These are phyloP conservation scores for Phytophthora idaei DNA, from an alignment of 352 stramenopile species.

Conservation along the genomic window DNA sequence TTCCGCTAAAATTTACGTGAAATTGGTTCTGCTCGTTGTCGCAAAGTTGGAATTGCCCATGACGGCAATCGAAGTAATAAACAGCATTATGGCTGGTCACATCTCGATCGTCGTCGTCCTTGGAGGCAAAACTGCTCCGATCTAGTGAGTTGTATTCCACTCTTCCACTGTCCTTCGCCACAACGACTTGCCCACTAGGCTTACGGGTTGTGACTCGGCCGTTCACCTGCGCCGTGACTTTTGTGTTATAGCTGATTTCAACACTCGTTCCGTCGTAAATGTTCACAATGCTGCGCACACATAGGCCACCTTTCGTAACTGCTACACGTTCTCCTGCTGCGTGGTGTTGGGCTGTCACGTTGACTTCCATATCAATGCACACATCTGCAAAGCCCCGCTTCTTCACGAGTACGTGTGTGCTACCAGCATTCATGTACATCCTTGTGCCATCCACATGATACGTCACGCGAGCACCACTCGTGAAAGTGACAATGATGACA, in stretches of 20 bases:
- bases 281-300: slow-evolving; percentile 55
- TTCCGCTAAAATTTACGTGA: slow-evolving; percentile 40
- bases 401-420: slow-evolving; percentile 60
- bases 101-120: slow-evolving; percentile 67
- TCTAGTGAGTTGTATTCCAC: slow-evolving; percentile 53
- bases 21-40: slow-evolving; percentile 82
- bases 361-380: slow-evolving; percentile 74
- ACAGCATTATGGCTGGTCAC: slow-evolving; percentile 63
- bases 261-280: slow-evolving; percentile 63
- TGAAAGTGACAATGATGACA: slow-evolving; percentile 68
- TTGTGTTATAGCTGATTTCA: slow-evolving; percentile 77
- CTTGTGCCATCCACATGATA: slow-evolving; percentile 74
- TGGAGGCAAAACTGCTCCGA: slow-evolving; percentile 2
- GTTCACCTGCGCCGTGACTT: slow-evolving; percentile 78
- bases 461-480: slow-evolving; percentile 55
- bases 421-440: slow-evolving; percentile 55
- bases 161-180: slow-evolving; percentile 75
- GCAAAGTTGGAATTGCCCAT: slow-evolving; percentile 57
- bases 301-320: slow-evolving; percentile 74
- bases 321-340: slow-evolving; percentile 60
- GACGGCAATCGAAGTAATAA: slow-evolving; percentile 77
- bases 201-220: slow-evolving; percentile 60
- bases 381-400: slow-evolving; percentile 65
- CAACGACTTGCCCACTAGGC: slow-evolving; percentile 45
- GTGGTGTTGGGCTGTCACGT: slow-evolving; percentile 61